Base-by-base conservation (phyloP, 768 basidiomycete species). In the Naganishia friedmannii region DNA sequence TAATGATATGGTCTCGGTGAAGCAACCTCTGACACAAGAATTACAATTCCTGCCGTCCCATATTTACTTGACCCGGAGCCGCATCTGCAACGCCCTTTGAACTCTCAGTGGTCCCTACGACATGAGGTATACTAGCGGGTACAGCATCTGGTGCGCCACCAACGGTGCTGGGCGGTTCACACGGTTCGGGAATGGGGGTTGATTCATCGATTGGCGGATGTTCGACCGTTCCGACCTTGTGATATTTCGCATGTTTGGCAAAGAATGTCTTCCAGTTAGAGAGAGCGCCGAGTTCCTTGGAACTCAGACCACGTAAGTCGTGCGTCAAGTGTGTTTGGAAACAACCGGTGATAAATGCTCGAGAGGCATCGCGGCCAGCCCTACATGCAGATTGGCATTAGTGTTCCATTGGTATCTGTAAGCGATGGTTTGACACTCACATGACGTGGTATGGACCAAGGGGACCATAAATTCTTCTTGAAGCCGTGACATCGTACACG, bases 261-360 rank as follows among this genome's bases (percentile, higher is more conserved):
- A 93, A 97, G 84, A 94, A 97, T 32, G 86, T 84, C 82, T 93
- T 94, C 94, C 94, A 98, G 73, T 93, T 88, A 56, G 86, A 80
- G 23, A 96, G 82, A 10, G 66, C 94, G 78, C 84, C 80, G 72
- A 89, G 79, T 82, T 97, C 91, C 70, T 83, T 80, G 65, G 89
- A 87, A 42, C 84, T 85, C 74, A 98, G 81, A 19, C 90, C 95
- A 72, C 94, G 88, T 71, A 89, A 83, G 82, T 98, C 94, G 82
- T 96, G 90, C 46, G 93, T 97, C 54, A 87, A 86, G 82, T 98
- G 94, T 4, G 87, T 87, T 75, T 87, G 85, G 84, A 97, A 96
- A 79, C 94, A 98, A 12, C 93, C 93, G 2, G 94, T 98, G 54
- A 86, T 91, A 80, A 92, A 98, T 0, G 93, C 90, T 74, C 94